Evolutionary conservation across 2,329 filamentous ascomycete species (phyloP), one percentile per base, ranked within the genome.

Genomic region (Polytolypa hystricis): DNA sequence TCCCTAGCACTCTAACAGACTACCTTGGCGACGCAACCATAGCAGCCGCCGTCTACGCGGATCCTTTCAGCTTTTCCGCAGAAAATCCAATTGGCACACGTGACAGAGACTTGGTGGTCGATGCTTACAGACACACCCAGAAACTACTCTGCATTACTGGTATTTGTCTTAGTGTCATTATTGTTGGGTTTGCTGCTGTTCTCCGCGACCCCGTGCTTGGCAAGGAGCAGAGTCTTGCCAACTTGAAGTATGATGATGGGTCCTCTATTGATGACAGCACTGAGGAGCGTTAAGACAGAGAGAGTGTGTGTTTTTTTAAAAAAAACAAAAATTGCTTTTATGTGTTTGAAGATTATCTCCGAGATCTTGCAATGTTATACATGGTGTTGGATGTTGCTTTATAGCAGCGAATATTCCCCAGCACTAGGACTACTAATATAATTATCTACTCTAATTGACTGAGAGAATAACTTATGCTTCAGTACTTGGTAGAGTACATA

Each of bases 91-190:
- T 66, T 0, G 69, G 66, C 2, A 70, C 67, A 0, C 52, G 56
- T 0, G 55, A 61, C 23, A 58, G 68, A 11, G 57, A 62, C 17
- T 60, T 56, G 1, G 60, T 64, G 2, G 60, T 70, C 33, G 45
- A 53, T 5, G 58, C 61, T 4, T 72, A 70, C 41, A 57, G 57
- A 38, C 52, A 66, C 34, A 58, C 62, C 0, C 68, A 72, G 49
- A 49, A 61, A 3, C 42, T 70, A 21, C 53, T 72, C 5, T 70
- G 66, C 41, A 70, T 71, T 37, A 63, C 65, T 1, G 68, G 67
- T 10, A 65, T 71, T 19, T 68, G 65, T 40, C 46, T 71, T 6
- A 65, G 61, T 6, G 54, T 65, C 8, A 55, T 66, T 3, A 46
- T 71, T 20, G 63, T 71, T 38, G 50, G 45, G 0, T 71, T 71